These are phyloP conservation scores for Brassica juncea DNA, from an alignment of 345 rosid genomes.

Conservation along the genomic window DNA sequence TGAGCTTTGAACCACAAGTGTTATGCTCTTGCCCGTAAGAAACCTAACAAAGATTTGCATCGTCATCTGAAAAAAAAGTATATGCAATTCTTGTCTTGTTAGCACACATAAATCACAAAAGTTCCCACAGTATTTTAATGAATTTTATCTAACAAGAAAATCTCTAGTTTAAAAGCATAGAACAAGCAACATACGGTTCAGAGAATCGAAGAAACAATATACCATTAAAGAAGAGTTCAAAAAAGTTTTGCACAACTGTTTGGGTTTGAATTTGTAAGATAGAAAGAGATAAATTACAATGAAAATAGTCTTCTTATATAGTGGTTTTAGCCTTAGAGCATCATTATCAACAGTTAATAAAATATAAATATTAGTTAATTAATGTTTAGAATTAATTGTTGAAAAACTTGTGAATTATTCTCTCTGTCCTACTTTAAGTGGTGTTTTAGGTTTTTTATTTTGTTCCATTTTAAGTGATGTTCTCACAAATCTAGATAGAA, in stretches of 20 bases:
- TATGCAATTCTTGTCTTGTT: background rate
- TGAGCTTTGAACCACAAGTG: background rate
- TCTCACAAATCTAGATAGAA: no score
- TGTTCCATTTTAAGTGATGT: no score
- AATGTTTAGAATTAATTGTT: no score
- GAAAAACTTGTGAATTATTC: background rate
- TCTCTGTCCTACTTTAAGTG: no score
- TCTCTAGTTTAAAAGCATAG: background rate
- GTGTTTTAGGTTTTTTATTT: no score
- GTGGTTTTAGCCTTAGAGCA: background rate
- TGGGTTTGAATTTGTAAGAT: background rate
- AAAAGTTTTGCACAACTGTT: background rate
- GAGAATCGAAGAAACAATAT: background rate
- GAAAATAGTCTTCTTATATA: background rate
- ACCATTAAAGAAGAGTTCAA: background rate
- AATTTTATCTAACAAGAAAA: background rate
- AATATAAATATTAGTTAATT: background rate
- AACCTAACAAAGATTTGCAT: background rate
- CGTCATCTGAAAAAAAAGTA: background rate
- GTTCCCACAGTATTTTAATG: background rate
- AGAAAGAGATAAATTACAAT: background rate
- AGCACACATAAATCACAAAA: background rate
- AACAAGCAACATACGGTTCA: background rate
- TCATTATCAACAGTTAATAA: background rate
- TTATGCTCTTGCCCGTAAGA: background rate